phyloP scores from a whole-genome alignment of 257 asterid genomes.

The Solanum habrochaites region DNA sequence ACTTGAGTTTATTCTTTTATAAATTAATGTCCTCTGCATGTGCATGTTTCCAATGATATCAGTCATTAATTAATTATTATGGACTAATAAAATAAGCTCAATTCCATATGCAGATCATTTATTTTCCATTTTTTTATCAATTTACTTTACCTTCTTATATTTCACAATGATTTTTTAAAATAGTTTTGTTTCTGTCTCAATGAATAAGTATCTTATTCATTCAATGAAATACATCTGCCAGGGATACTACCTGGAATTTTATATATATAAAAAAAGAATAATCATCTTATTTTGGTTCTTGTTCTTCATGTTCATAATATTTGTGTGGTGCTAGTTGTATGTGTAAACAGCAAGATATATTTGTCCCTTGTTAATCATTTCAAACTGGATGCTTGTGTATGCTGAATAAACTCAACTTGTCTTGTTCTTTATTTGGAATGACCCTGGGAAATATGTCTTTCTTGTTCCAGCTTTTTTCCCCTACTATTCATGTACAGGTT shows the following conservation, averaged over 20 bases:
- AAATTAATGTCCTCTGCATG: slow-evolving; percentile 19
- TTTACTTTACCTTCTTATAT: neutral
- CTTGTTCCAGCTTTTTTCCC: neutral
- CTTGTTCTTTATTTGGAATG: neutral
- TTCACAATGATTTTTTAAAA: neutral
- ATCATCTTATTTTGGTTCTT: neutral
- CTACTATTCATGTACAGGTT: neutral
- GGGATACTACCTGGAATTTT: too few relatives aligned
- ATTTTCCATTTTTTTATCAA: slow-evolving; percentile 18
- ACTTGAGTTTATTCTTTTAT: neutral
- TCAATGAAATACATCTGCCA: too few relatives aligned
- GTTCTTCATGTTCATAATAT: neutral
- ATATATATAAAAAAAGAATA: too few relatives aligned
- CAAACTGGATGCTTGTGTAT: neutral
- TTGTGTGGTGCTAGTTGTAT: neutral
- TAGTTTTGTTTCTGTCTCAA: neutral
- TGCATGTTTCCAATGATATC: slow-evolving; percentile 52
- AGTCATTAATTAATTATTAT: slow-evolving; percentile 10
- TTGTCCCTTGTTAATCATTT: neutral
- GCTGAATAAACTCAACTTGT: neutral
- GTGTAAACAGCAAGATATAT: neutral
- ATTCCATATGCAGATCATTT: slow-evolving; percentile 17
- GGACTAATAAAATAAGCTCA: neutral
- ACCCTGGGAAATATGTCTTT: neutral
- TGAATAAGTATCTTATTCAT: neutral